These are phyloP conservation scores for Ricinus communis DNA, from an alignment of 345 rosid genomes.

Conservation along the genomic window DNA sequence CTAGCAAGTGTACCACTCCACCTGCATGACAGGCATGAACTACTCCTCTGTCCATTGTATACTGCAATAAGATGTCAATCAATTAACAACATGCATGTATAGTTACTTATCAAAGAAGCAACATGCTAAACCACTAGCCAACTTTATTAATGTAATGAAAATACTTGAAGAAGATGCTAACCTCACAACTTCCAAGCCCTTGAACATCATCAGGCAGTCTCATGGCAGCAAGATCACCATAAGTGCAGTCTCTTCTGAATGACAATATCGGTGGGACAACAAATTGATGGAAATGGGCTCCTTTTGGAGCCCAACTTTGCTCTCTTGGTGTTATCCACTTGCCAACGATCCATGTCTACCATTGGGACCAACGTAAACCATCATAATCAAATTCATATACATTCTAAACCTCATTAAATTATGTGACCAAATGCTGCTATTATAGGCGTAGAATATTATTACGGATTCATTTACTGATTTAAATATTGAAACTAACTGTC, in stretches of 20 bases:
- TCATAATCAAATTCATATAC: neutral
- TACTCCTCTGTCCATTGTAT: constrained; percentile 93
- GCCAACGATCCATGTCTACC: constrained; percentile 96
- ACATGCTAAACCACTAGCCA: too few species aligned
- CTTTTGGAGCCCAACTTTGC: constrained; percentile 93
- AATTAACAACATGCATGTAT: too few species aligned
- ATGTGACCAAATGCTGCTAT: too few species aligned
- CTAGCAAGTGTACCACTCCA: constrained; percentile 81
- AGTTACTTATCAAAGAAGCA: too few species aligned
- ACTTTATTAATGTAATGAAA: too few species aligned
- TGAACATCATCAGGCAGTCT: constrained; percentile 76
- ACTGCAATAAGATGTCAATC: constrained; percentile 42
- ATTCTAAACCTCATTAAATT: too few species aligned
- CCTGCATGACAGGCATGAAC: constrained; percentile 99
- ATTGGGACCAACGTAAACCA: neutral
- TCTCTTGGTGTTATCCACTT: constrained; percentile 91
- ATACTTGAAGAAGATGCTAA: constrained; percentile 17
- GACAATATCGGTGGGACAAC: constrained; percentile 86
- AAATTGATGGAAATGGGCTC: constrained; percentile 94
- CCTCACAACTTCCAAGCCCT: constrained; percentile 95
- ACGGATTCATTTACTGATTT: too few species aligned
- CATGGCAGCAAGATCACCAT: constrained; percentile 99
- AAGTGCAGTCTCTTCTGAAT: constrained; percentile 80
- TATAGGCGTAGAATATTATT: too few species aligned
- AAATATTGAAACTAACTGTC: too few species aligned